phyloP scores from a whole-genome alignment of 768 basidiomycete species.

The Serendipita sp. region DNA sequence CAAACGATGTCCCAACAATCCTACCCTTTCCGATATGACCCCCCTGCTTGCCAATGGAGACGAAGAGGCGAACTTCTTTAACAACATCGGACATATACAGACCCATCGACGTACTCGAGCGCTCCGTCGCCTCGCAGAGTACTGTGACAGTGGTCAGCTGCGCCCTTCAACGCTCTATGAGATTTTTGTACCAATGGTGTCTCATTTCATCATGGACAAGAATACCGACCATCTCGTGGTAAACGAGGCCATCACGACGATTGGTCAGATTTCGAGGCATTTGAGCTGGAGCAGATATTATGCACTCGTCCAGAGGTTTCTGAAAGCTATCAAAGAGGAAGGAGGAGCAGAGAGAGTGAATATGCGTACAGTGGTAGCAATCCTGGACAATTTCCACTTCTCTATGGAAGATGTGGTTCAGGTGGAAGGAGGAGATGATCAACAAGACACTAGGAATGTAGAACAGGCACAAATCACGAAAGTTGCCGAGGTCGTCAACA shows the following conservation, averaged over 20 bases:
- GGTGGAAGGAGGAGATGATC: constrained; percentile 14
- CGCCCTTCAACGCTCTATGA: constrained; percentile 58
- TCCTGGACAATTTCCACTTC: constrained; percentile 88
- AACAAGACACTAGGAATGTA: constrained; percentile 11
- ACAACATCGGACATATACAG: constrained; percentile 89
- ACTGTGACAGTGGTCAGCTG: constrained; percentile 48
- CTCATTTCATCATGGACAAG: constrained; percentile 51
- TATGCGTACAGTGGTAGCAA: constrained; percentile 66
- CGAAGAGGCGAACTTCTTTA: constrained; percentile 92
- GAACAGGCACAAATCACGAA: constrained; percentile 14
- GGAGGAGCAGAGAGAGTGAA: constrained; percentile 59
- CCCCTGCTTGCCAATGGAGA: constrained; percentile 73
- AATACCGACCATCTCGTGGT: constrained; percentile 67
- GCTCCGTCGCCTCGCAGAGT: constrained; percentile 66
- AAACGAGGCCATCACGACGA: constrained; percentile 71
- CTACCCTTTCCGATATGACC: constrained; percentile 60
- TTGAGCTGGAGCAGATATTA: constrained; percentile 79
- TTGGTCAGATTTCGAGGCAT: constrained; percentile 60
- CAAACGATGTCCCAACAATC: constrained; percentile 40
- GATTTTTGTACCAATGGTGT: constrained; percentile 75
- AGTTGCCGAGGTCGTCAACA: constrained; percentile 63
- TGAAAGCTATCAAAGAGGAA: constrained; percentile 35
- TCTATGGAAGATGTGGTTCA: constrained; percentile 43
- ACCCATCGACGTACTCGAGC: constrained; percentile 78
- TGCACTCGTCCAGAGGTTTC: constrained; percentile 61